Percentiles rank a stretch among this genome's conserved stretches.
These are phyloP conservation scores for Malus sieversii DNA, from an alignment of 306 rosid species.

Conservation along the genomic window DNA sequence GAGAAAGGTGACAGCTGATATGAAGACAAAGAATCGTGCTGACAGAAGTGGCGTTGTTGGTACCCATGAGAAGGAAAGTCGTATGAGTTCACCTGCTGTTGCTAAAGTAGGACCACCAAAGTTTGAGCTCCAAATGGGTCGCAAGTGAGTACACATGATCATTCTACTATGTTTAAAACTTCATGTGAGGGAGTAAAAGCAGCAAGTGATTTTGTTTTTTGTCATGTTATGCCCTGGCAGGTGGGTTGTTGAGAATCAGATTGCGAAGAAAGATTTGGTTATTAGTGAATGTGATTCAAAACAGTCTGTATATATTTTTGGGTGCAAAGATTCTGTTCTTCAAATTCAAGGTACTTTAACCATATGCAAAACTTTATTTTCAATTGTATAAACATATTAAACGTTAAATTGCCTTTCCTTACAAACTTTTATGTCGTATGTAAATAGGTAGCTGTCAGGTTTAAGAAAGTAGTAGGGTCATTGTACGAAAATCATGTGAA, in stretches of 20 bases:
- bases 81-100: constrained; percentile 36
- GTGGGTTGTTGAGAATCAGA: constrained; percentile 99
- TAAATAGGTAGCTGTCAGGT: not conserved
- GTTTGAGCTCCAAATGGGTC: constrained; percentile 97
- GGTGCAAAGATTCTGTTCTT: constrained; percentile 94
- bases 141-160: constrained; percentile 58
- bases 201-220: constrained; percentile 5
- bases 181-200: constrained; percentile 13
- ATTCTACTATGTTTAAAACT: not conserved
- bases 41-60: constrained; percentile 78
- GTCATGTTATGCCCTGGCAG: constrained; percentile 26
- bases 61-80: constrained; percentile 46
- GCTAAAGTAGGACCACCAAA: constrained; percentile 82
- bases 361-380: constrained; percentile 1
- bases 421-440: not conserved
- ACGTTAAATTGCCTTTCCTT: not conserved
- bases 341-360: constrained; percentile 71
- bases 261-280: constrained; percentile 70
- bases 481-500: constrained; percentile 11
- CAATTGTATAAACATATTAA: not conserved
- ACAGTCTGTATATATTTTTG: constrained; percentile 87
- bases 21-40: constrained; percentile 84
- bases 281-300: constrained; percentile 88
- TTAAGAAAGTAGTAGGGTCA: not conserved
- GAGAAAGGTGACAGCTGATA: constrained; percentile 80